A percentile compares a stretch with the other conserved stretches of the same genome.
Evolutionary conservation across 2,329 filamentous ascomycete genomes (phyloP).

Genomic region (Elsinoe arachidis): DNA sequence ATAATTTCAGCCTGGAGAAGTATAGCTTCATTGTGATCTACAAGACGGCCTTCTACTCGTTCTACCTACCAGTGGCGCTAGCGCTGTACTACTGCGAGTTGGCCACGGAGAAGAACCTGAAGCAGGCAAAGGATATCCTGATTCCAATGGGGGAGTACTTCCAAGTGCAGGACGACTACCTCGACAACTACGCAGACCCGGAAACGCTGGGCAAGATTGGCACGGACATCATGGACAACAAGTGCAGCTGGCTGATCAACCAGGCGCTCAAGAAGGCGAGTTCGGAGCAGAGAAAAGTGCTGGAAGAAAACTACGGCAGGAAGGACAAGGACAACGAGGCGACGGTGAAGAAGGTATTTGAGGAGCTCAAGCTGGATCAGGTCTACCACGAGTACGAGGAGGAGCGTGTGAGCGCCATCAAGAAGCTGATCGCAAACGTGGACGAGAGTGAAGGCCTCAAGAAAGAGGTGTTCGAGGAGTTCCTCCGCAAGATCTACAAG

Average conservation of each 20-base stretch:
- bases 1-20: constrained; percentile 93
- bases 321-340: constrained; percentile 80
- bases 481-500: constrained; percentile 97
- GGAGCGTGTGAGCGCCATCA: constrained; percentile 69
- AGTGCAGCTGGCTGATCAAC: constrained; percentile 98
- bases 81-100: constrained; percentile 77
- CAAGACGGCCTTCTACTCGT: constrained; percentile 99
- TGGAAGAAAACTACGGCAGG: constrained; percentile 88
- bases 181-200: constrained; percentile 93
- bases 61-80: constrained; percentile 93
- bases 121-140: constrained; percentile 81
- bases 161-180: constrained; percentile 97
- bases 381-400: constrained; percentile 87
- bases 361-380: constrained; percentile 75
- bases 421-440: constrained; percentile 63
- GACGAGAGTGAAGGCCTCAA: constrained; percentile 86
- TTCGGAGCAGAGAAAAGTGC: constrained; percentile 75
- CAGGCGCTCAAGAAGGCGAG: constrained; percentile 74
- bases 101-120: constrained; percentile 80
- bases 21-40: constrained; percentile 98
- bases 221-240: constrained; percentile 98
- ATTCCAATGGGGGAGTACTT: constrained; percentile 99
- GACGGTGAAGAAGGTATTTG: constrained; percentile 78
- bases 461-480: constrained; percentile 80
- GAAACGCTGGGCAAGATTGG: constrained; percentile 96